Evolutionary conservation across 352 stramenopile genomes (phyloP), one percentile per base, ranked within the genome.

Genomic region (Phytophthora palmivora): DNA sequence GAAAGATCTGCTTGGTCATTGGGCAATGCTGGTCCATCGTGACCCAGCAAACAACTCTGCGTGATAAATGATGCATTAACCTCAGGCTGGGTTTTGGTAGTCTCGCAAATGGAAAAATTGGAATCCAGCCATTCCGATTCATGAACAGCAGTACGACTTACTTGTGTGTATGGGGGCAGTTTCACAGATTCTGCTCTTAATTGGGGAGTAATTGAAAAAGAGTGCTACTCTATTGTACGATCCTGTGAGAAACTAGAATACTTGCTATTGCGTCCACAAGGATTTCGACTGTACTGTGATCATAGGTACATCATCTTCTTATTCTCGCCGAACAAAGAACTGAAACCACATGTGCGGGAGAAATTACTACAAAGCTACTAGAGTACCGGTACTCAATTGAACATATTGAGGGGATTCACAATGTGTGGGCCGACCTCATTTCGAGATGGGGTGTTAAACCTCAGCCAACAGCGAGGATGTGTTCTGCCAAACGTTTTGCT

Each of bases 201-300:
- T 46, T 63, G 48, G 43, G 63, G 36, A 10, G 30, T 53, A 3
- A 53, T 42, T 14, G 45, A 53, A 18, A 53, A 53, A 22, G 45
- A 41, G 16, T 53, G 5, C 8, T 53, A 6, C 9, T 28, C 45
- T 4, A 53, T 53, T 9, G 18, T 53, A 10, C 32, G 42, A 5
- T 26, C 45, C 3, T 53, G 30, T 9, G 45, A 53, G 3, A 26
- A 30, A 2, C 32, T 33, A 3, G 32, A 30, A n/a, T n/a, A n/a
- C n/a, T n/a, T n/a, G n/a, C n/a, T n/a, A n/a, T n/a, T n/a, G n/a
- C n/a, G n/a, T n/a, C n/a, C n/a, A n/a, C n/a, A n/a, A n/a, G n/a
- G n/a, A n/a, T n/a, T n/a, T n/a, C n/a, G n/a, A n/a, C n/a, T n/a
- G n/a, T n/a, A n/a, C n/a, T n/a, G n/a, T n/a, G n/a, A n/a, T n/a